Evolutionary conservation across 371 early-diverging fungal genomes (phyloP).

Genomic region (Apophysomyces variabilis): DNA sequence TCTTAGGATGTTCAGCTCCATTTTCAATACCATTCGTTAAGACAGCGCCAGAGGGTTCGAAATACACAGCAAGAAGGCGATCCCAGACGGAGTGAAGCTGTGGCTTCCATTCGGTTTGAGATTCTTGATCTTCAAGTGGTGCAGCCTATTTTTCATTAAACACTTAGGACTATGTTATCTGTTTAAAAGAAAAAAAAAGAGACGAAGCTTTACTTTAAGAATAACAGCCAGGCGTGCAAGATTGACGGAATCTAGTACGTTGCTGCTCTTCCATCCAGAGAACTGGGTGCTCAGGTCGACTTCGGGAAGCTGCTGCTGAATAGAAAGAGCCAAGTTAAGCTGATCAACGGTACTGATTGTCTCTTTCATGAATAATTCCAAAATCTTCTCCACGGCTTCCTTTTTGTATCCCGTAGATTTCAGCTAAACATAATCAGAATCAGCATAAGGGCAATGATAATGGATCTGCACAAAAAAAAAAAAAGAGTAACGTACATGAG

Average conservation of each 20-base stretch:
- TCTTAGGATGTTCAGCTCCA: constrained; percentile 26
- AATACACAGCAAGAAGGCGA: constrained; percentile 64
- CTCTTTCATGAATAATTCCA: constrained; percentile 56
- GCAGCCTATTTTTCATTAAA: constrained; percentile 11
- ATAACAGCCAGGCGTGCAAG: constrained; percentile 57
- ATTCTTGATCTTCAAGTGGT: constrained; percentile 48
- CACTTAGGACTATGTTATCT: not conserved
- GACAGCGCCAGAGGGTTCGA: constrained; percentile 15
- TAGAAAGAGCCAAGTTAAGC: constrained; percentile 66
- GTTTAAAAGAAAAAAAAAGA: not conserved
- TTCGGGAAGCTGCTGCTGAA: constrained; percentile 53
- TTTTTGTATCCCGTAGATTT: constrained; percentile 33
- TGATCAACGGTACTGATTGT: constrained; percentile 73
- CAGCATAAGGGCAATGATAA: too few species aligned
- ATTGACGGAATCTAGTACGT: constrained; percentile 62
- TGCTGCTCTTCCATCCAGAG: constrained; percentile 54
- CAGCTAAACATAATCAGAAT: constrained; percentile 23
- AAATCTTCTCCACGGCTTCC: constrained; percentile 50
- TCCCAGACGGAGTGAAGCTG: constrained; percentile 86
- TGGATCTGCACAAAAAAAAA: not conserved
- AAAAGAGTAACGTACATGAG: constrained; percentile 47
- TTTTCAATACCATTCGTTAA: constrained; percentile 21
- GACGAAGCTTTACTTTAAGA: constrained; percentile 48
- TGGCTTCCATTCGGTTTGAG: constrained; percentile 70
- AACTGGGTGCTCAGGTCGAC: constrained; percentile 41